Evolutionary conservation across 345 rosid species (phyloP).

Genomic region (Eucalyptus dawsonii): DNA sequence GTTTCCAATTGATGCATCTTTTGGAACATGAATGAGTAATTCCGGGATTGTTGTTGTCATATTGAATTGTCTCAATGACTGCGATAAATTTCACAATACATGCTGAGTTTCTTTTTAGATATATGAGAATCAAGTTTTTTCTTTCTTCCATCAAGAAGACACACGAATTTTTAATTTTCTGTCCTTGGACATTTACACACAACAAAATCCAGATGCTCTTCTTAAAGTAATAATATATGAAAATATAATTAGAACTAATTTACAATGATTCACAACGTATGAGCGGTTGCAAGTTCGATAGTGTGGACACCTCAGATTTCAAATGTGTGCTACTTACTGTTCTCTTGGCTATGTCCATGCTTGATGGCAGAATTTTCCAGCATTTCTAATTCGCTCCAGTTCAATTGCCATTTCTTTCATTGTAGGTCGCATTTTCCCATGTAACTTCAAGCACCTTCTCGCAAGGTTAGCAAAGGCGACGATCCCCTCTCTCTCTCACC

Average conservation of each 20-base stretch:
- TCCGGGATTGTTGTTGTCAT: not conserved
- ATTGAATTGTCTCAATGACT: not conserved
- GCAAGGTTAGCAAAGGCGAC: not conserved
- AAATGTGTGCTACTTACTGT: not conserved
- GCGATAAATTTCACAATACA: not conserved
- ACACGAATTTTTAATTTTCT: not conserved
- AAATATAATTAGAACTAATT: not conserved
- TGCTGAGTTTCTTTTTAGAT: not conserved
- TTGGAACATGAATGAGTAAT: not conserved
- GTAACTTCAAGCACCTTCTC: not conserved
- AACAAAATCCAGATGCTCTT: too few species aligned
- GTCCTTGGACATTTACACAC: not conserved
- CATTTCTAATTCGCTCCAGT: not conserved
- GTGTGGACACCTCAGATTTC: not conserved
- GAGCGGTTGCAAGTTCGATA: not conserved
- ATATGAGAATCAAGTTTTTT: not conserved
- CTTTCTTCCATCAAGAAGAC: not conserved
- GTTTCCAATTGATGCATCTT: not conserved
- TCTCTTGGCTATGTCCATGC: not conserved
- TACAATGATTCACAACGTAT: not conserved
- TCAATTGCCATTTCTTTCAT: not conserved
- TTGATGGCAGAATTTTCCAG: not conserved
- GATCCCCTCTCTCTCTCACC: not conserved
- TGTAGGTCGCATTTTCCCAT: not conserved
- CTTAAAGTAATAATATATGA: too few species aligned